Percentiles rank a stretch among this genome's conserved stretches.
phyloP scores from a whole-genome alignment of 352 stramenopile genomes.

The Halophytophthora batemanensis region DNA sequence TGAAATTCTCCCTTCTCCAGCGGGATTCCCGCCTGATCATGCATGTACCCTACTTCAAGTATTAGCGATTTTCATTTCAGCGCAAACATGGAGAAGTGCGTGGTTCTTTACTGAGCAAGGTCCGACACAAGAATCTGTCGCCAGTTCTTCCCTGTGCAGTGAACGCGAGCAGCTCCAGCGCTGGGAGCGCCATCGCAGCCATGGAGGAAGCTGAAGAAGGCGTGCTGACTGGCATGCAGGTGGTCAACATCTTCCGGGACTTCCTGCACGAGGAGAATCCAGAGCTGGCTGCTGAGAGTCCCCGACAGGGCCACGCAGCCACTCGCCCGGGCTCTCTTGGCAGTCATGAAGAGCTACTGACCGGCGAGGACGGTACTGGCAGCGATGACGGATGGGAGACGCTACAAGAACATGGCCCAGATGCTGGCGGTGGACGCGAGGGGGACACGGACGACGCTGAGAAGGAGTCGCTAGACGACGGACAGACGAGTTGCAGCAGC shows the following conservation, averaged over 20 bases:
- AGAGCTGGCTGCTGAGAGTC: not conserved
- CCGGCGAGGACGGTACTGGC: not conserved
- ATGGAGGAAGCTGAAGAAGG: not conserved
- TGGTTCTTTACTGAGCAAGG: no score
- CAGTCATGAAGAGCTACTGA: conserved; percentile 3
- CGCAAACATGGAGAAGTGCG: no score
- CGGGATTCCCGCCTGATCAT: no score
- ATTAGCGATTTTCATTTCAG: no score
- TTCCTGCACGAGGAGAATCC: conserved; percentile 11
- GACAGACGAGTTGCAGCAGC: conserved; percentile 6
- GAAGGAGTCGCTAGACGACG: conserved; percentile 8
- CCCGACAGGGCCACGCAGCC: not conserved
- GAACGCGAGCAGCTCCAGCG: no score
- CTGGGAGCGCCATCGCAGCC: not conserved
- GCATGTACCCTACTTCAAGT: no score
- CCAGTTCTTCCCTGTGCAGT: no score
- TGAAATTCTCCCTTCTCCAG: no score
- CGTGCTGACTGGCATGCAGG: conserved; percentile 1
- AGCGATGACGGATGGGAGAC: conserved; percentile 6
- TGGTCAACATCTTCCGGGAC: conserved; percentile 14
- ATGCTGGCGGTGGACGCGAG: conserved; percentile 1
- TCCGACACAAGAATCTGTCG: no score
- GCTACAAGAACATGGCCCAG: not conserved
- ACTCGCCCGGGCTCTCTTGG: not conserved
- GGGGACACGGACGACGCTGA: conserved; percentile 1